Base-by-base conservation (phyloP, 495 filamentous ascomycete genomes). In the Lophium mytilinum region DNA sequence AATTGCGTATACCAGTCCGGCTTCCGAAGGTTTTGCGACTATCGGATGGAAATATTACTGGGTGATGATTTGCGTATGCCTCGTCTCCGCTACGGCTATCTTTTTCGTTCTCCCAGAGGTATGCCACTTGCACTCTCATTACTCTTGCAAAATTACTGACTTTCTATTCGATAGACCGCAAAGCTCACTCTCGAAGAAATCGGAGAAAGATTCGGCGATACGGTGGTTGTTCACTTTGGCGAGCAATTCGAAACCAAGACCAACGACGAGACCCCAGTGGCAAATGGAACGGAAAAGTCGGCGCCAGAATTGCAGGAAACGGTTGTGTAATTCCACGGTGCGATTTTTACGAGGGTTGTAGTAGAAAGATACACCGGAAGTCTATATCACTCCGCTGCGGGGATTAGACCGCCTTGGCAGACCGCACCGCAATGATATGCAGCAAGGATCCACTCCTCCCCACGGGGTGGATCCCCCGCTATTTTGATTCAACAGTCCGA, bases 21-120 rank as follows among this genome's bases (percentile, higher is more conserved):
- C 43, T 1, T 47, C 43, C 10, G 10, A 15, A 15, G 43, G n/a
- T 1, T 47, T 47, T 21, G 11, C 14, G 1, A n/a, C 11, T 11
- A 47, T 47, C n/a, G 43, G 43, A n/a, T 47, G 43, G 43, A 47
- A 47, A 10, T 47, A 47, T 21, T 47, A 47, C 43, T 47, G 15
- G 10, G 43, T 47, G 43, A 47, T 47, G 43, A 21, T 47, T 47
- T 47, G n/a, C n/a, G 43, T 47, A n/a, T 47, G 43, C 18, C 14
- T 47, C 10, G 43, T 47, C 21, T 47, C 43, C 3, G 11, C 43
- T 21, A 47, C 18, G 1, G 43, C 43, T 11, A 47, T 47, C n/a
- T 19, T 47, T 47, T 47, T 17, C 19, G 18, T 47, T 15, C 43
- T 47, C 19, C 43, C 43, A n/a, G 43, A 47, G 18, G 43, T 47